Evolutionary conservation across 1,284 basidiomycete genomes (phyloP).

Genomic region (Austroboletus olivaceoglutinosus): DNA sequence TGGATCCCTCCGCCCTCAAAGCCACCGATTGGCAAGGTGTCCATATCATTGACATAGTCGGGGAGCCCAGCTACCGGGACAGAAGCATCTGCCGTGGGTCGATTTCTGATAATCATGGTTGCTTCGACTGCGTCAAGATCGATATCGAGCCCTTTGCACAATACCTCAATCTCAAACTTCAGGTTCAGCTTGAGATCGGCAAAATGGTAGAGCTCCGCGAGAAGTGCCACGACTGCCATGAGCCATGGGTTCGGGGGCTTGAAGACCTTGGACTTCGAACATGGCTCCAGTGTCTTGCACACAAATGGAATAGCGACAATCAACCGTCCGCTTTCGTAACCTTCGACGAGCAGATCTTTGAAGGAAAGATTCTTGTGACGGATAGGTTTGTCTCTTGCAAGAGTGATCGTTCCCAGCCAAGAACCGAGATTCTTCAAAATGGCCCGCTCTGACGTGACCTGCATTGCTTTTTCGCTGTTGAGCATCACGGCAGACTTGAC

Average conservation of each 20-base stretch:
- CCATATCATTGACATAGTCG: slow-evolving; percentile 71
- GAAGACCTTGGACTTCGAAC: slow-evolving; percentile 88
- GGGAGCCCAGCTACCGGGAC: slow-evolving; percentile 57
- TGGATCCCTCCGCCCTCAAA: slow-evolving; percentile 54
- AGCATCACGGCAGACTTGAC: slow-evolving; percentile 83
- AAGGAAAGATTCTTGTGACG: slow-evolving; percentile 92
- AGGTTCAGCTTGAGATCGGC: slow-evolving; percentile 96
- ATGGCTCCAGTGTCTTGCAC: slow-evolving; percentile 94
- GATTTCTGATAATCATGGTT: slow-evolving; percentile 76
- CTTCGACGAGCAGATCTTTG: slow-evolving; percentile 95
- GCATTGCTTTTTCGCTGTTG: slow-evolving; percentile 90
- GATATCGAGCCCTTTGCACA: slow-evolving; percentile 91
- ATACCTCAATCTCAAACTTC: slow-evolving; percentile 98
- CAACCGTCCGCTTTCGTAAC: slow-evolving; percentile 89
- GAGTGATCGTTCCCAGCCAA: slow-evolving; percentile 93
- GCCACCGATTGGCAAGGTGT: slow-evolving; percentile 65
- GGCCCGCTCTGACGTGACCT: slow-evolving; percentile 81
- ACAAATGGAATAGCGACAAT: slow-evolving; percentile 98
- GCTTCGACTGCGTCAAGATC: slow-evolving; percentile 87
- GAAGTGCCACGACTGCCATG: slow-evolving; percentile 89
- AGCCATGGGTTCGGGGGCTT: slow-evolving; percentile 97
- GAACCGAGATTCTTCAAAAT: slow-evolving; percentile 92
- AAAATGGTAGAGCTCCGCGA: slow-evolving; percentile 95
- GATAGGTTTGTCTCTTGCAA: slow-evolving; percentile 91
- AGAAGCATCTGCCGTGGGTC: slow-evolving; percentile 52